Conservation (phyloP, 2,329 filamentous ascomycete species). For the Botrytis fragariae region DNA sequence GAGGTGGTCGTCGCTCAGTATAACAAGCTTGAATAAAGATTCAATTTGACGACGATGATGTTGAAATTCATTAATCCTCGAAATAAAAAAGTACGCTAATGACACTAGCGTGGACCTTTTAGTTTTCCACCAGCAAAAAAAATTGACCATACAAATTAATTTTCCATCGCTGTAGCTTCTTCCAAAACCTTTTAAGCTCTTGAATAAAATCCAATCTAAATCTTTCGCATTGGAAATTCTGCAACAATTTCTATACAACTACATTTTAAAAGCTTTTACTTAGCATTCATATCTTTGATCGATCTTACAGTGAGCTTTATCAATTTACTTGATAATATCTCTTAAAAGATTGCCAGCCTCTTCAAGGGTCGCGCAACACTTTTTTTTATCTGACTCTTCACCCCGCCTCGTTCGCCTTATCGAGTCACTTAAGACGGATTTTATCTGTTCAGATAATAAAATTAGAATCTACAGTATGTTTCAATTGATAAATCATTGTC, state of each 20-base stretch:
- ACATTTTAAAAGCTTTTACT: not conserved
- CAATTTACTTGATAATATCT: not conserved
- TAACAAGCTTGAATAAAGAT: not conserved
- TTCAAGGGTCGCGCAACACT: slow-evolving; percentile 1
- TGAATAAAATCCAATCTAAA: not conserved
- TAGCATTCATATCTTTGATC: not conserved
- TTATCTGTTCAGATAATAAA: slow-evolving; percentile 17
- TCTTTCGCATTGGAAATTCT: not conserved
- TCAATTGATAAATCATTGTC: slow-evolving; percentile 7
- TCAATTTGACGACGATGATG: slow-evolving; percentile 1
- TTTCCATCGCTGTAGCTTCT: slow-evolving; percentile 4
- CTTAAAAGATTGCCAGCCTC: not conserved
- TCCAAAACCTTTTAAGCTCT: not conserved
- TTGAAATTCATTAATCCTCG: slow-evolving; percentile 5
- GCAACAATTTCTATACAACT: not conserved
- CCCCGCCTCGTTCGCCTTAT: slow-evolving; percentile 32
- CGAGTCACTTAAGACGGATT: slow-evolving; percentile 20
- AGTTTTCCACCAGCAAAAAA: slow-evolving; percentile 15
- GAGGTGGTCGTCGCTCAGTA: slow-evolving; percentile 1
- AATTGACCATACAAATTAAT: slow-evolving; percentile 11
- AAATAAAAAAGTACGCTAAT: slow-evolving; percentile 14
- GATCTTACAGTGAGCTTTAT: not conserved
- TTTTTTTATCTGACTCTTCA: slow-evolving; percentile 24
- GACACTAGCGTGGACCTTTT: slow-evolving; percentile 6
- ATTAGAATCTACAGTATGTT: not conserved